phyloP scores from a whole-genome alignment of 129 eudicot genomes.

The Escallonia rubra region DNA sequence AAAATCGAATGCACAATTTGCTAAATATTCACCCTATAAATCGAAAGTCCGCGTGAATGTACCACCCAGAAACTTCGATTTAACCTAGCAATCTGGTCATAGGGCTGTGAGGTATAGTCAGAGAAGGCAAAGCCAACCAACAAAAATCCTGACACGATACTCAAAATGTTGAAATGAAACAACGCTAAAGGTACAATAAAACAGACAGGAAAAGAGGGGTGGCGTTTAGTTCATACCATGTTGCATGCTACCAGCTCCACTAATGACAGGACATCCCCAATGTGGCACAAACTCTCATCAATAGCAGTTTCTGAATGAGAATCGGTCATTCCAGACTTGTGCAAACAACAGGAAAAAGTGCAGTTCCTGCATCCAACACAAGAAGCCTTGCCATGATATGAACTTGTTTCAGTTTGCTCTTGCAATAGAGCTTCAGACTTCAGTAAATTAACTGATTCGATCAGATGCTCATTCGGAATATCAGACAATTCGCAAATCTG shows the following conservation, averaged over 20 bases:
- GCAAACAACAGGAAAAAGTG: constrained; percentile 5
- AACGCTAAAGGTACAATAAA: background rate
- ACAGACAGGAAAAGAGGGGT: background rate
- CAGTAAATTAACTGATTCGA: background rate
- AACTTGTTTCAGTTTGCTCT: constrained; percentile 4
- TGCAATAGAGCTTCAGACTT: background rate
- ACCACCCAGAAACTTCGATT: background rate
- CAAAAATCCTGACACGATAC: background rate
- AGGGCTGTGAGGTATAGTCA: background rate
- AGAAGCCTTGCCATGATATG: constrained; percentile 8
- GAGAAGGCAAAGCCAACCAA: background rate
- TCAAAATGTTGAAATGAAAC: background rate
- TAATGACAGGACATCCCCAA: constrained; percentile 57
- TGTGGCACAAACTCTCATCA: constrained; percentile 26
- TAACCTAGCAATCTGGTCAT: background rate
- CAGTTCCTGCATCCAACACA: constrained; percentile 3
- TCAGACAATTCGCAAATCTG: constrained; percentile 9
- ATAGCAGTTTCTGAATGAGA: constrained; percentile 3
- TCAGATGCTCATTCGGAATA: constrained; percentile 1
- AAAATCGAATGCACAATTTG: too few species aligned
- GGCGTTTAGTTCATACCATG: constrained; percentile 47
- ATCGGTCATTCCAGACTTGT: constrained; percentile 5
- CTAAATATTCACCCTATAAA: too few species aligned
- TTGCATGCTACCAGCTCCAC: constrained; percentile 69
- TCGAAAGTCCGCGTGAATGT: too few species aligned